Conservation (phyloP, 2,329 filamentous ascomycete species). For the Sarocladium kiliense region DNA sequence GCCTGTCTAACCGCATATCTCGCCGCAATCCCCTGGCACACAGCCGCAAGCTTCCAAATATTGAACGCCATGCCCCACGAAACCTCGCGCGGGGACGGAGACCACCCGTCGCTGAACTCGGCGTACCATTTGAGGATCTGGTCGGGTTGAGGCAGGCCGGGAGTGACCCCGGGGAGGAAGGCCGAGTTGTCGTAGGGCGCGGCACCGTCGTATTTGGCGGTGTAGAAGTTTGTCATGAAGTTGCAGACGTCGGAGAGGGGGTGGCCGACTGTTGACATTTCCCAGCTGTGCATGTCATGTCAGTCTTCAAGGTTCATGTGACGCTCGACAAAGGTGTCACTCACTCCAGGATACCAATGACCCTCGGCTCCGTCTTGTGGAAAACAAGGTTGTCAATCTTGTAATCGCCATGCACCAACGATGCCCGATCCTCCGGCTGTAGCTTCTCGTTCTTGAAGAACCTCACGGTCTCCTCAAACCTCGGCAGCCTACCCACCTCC, state of each 20-base stretch:
- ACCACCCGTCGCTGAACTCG: slow-evolving; percentile 56
- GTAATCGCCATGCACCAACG: slow-evolving; percentile 90
- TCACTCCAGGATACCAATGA: slow-evolving; percentile 87
- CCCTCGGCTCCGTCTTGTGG: slow-evolving; percentile 78
- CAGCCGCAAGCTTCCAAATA: slow-evolving; percentile 55
- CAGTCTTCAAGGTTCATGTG: no score
- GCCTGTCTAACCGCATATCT: slow-evolving; percentile 81
- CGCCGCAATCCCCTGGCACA: slow-evolving; percentile 87
- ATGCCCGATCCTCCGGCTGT: slow-evolving; percentile 73
- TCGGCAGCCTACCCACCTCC: slow-evolving; percentile 75
- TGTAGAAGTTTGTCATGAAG: slow-evolving; percentile 45
- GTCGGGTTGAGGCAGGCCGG: slow-evolving; percentile 51
- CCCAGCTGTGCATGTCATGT: slow-evolving; percentile 56
- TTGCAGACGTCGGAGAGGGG: slow-evolving; percentile 89
- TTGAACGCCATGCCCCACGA: slow-evolving; percentile 58
- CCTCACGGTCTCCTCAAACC: slow-evolving; percentile 71
- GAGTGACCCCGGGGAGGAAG: slow-evolving; percentile 59
- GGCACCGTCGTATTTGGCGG: slow-evolving; percentile 21
- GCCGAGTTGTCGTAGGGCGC: slow-evolving; percentile 28
- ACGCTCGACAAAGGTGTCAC: no score
- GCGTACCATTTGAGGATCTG: slow-evolving; percentile 38
- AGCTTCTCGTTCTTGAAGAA: slow-evolving; percentile 68
- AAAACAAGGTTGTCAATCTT: slow-evolving; percentile 92
- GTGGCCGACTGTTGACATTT: slow-evolving; percentile 97
- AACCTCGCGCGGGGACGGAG: slow-evolving; percentile 52